Base-by-base conservation (phyloP, 163 green algal genomes). In the Scenedesmus sp. region DNA sequence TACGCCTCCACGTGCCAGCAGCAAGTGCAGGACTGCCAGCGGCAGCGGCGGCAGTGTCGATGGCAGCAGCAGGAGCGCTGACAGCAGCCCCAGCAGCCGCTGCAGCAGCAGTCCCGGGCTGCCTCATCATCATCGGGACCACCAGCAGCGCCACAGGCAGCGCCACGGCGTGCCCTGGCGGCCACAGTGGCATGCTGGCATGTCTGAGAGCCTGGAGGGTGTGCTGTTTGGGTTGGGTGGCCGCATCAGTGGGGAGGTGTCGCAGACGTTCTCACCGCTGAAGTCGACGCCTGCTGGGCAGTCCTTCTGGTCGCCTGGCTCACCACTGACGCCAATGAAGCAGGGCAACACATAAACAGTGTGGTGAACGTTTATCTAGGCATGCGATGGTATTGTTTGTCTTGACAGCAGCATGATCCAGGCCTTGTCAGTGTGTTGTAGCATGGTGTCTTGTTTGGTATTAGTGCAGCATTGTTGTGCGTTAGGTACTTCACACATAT, bases 231-330 rank as follows among this genome's bases (percentile, higher is more conserved):
- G 82, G 16, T 53, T 81, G 43, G 61, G 76, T 9, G 85, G 85
- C 26, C 43, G 85, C 6, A 37, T 89, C 37, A 37, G 43, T 30
- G 85, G 59, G 33, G 85, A 89, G 40, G 85, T 89, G 43, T 65
- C 85, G 53, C 68, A 89, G 65, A 89, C 85, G 12, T 83, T 89
- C n/a, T 89, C 85, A 6, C 85, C 85, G 4, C 26, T 89, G 42
- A 89, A 89, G 49, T 24, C 80, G 16, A 46, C 24, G 30, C 65
- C 65, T 37, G 65, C 65, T 76, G 65, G 65, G 30, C 65, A 76
- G 30, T 76, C 30, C 6, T 76, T 76, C 24, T 76, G 65, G n/a
- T 49, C 35, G 26, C 51, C 82, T 49, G n/a, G 51, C 33, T 53
- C 82, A 56, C 82, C 82, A 42, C 49, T 78, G 51, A 87, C 82